Percentiles rank a stretch among this genome's conserved stretches.
Conservation (phyloP, 768 basidiomycete species). For the Cyclocybe cylindracea region DNA sequence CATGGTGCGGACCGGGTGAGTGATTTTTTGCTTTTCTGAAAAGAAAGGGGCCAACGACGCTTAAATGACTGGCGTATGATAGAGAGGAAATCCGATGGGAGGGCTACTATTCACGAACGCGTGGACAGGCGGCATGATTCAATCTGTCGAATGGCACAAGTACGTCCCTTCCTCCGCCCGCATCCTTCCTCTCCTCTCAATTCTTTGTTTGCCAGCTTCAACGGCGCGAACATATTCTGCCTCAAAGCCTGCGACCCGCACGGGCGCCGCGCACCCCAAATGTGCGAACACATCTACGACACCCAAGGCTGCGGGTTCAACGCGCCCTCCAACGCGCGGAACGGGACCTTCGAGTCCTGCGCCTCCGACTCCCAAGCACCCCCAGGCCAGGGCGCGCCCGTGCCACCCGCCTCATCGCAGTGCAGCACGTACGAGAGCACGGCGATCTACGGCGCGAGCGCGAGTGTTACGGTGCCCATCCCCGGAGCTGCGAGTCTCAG, state of each 20-base stretch:
- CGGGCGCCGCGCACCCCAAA: slow-evolving; percentile 46
- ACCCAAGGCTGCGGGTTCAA: slow-evolving; percentile 78
- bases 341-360: slow-evolving; percentile 66
- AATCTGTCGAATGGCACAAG: slow-evolving; percentile 74
- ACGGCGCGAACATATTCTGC: slow-evolving; percentile 67
- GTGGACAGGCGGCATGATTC: slow-evolving; percentile 47
- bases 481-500: no score
- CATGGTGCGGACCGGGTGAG: slow-evolving; percentile 63
- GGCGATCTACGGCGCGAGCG: no score
- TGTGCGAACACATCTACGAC: slow-evolving; percentile 74
- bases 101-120: slow-evolving; percentile 65
- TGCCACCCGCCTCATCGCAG: no score
- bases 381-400: slow-evolving; percentile 38
- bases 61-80: background rate
- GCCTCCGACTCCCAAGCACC: slow-evolving; percentile 62
- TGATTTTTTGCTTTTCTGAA: background rate
- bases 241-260: slow-evolving; percentile 71
- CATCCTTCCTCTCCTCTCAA: background rate
- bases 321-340: slow-evolving; percentile 61
- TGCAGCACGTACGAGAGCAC: no score
- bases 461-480: no score
- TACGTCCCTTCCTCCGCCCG: slow-evolving; percentile 28
- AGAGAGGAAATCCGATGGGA: slow-evolving; percentile 84
- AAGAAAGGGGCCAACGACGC: no score
- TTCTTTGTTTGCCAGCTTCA: slow-evolving; percentile 49